Percentiles rank a stretch among this genome's conserved stretches.
phyloP scores from a whole-genome alignment of 1,284 basidiomycete species.

The Leccinum holopus region DNA sequence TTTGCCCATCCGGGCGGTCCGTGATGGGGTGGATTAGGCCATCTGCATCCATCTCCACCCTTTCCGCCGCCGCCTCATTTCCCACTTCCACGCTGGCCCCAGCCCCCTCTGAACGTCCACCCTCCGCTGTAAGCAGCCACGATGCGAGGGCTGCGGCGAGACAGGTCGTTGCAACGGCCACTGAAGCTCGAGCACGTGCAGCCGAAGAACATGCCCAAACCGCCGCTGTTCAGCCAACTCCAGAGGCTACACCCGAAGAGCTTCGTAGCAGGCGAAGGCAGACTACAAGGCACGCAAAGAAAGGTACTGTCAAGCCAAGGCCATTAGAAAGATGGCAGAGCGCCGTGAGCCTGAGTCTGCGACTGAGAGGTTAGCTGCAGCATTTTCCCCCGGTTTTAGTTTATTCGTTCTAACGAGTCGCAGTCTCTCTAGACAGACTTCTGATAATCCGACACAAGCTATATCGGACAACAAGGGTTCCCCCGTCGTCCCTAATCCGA shows the following conservation, averaged over 20 bases:
- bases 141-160: slow-evolving; percentile 10
- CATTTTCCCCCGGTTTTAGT: slow-evolving; percentile 4
- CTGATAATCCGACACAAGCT: slow-evolving; percentile 20
- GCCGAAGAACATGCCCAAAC: slow-evolving; percentile 4
- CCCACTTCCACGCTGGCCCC: slow-evolving; percentile 22
- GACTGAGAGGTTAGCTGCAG: slow-evolving; percentile 33
- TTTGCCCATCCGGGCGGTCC: slow-evolving; percentile 8
- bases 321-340: slow-evolving; percentile 45
- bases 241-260: slow-evolving; percentile 38
- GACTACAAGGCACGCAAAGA: slow-evolving; percentile 69
- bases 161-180: slow-evolving; percentile 18
- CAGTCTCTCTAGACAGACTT: slow-evolving; percentile 30
- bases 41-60: slow-evolving; percentile 6
- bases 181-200: slow-evolving; percentile 15
- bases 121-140: not conserved
- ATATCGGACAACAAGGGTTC: slow-evolving; percentile 1
- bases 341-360: slow-evolving; percentile 24
- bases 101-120: slow-evolving; percentile 11
- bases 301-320: slow-evolving; percentile 57
- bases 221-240: not conserved
- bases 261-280: slow-evolving; percentile 62
- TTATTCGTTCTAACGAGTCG: slow-evolving; percentile 8
- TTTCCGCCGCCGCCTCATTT: slow-evolving; percentile 20
- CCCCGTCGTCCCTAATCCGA: slow-evolving; percentile 6
- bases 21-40: slow-evolving; percentile 14